Conservation (phyloP, 495 filamentous ascomycete species). For the Patellaria atrata region DNA sequence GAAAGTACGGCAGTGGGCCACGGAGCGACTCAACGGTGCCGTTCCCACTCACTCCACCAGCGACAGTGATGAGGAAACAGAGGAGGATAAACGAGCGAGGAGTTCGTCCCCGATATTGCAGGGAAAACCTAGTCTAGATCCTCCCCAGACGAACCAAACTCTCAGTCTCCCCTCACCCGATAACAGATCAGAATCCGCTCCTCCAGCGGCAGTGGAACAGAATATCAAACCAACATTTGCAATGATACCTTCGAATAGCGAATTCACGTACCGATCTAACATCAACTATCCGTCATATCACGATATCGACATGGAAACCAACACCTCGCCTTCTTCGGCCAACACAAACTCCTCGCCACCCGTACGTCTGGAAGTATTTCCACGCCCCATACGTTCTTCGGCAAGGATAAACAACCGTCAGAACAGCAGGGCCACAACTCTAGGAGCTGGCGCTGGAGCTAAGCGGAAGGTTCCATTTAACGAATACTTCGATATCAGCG, state of each 20-base stretch:
- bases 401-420: conserved; percentile 32
- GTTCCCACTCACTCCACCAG: conserved; percentile 29
- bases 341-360: conserved; percentile 20
- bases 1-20: conserved; percentile 71
- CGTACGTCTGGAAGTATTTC: conserved; percentile 37
- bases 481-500: conserved; percentile 73
- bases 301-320: conserved; percentile 46
- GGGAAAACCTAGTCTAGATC: conserved; percentile 33
- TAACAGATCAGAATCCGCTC: conserved; percentile 34
- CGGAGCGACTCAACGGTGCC: conserved; percentile 55
- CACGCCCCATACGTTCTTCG: conserved; percentile 37
- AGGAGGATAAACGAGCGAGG: conserved; percentile 38
- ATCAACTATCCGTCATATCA: conserved; percentile 45
- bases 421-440: conserved; percentile 28
- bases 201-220: too few species aligned
- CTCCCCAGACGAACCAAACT: conserved; percentile 28
- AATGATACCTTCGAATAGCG: conserved; percentile 26
- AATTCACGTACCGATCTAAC: conserved; percentile 60
- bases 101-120: conserved; percentile 47
- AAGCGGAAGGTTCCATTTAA: conserved; percentile 65
- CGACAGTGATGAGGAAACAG: conserved; percentile 66
- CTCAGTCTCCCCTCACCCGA: too few species aligned
- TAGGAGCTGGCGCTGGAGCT: conserved; percentile 49
- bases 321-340: conserved; percentile 26
- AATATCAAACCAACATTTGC: too few species aligned